Evolutionary conservation across 2,329 filamentous ascomycete genomes (phyloP).

Genomic region (Scedosporium aurantiacum): DNA sequence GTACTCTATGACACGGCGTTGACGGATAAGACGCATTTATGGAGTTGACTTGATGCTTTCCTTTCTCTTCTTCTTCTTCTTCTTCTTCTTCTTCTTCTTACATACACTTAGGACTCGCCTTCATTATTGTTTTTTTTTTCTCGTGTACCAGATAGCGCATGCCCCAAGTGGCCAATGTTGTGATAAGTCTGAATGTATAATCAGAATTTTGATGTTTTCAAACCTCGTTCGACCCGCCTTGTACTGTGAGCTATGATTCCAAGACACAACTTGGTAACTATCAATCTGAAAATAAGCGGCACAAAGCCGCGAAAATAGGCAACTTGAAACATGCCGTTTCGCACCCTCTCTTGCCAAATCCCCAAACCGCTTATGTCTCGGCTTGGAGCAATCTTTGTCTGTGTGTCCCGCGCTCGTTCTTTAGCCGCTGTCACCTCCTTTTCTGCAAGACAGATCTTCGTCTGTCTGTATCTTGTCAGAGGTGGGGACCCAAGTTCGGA

Average conservation of each 20-base stretch:
- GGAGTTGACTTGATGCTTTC: background rate
- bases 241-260: background rate
- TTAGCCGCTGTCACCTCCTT: background rate
- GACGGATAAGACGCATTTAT: background rate
- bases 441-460: background rate
- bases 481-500: too few species aligned
- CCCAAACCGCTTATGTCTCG: conserved; percentile 2
- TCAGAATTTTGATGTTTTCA: conserved; percentile 2
- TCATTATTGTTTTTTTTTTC: background rate
- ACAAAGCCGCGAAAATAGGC: background rate
- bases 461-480: conserved; percentile 5
- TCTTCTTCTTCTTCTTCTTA: background rate
- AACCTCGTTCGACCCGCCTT: background rate
- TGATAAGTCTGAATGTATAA: background rate
- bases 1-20: background rate
- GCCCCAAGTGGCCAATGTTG: conserved; percentile 2
- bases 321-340: background rate
- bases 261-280: too few species aligned
- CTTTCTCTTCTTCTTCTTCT: conserved; percentile 3
- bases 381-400: conserved; percentile 1
- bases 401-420: background rate
- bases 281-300: background rate
- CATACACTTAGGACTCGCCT: background rate
- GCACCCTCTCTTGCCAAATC: background rate
- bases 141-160: background rate